Evolutionary conservation across 2,329 filamentous ascomycete genomes (phyloP).

Genomic region (Aspergillus vadensis): DNA sequence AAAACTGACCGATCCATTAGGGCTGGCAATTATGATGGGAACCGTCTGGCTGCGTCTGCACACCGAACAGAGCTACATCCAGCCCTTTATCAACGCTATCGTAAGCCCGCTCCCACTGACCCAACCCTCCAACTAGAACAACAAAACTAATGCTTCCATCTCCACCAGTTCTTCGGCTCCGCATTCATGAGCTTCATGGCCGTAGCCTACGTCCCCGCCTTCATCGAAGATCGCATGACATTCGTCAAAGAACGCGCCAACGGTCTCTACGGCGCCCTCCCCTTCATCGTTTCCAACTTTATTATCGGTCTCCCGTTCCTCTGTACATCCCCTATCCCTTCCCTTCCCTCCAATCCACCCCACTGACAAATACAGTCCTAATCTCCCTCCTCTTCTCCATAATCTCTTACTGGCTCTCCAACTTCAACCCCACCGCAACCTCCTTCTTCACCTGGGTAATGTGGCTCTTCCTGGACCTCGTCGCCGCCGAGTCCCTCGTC

Average conservation of each 20-base stretch:
- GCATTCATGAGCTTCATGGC: constrained; percentile 82
- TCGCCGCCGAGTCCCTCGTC: constrained; percentile 80
- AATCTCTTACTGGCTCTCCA: constrained; percentile 77
- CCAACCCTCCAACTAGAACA: not conserved
- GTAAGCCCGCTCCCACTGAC: constrained; percentile 35
- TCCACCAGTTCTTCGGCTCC: constrained; percentile 62
- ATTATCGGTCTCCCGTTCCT: constrained; percentile 79
- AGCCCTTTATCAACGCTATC: constrained; percentile 80
- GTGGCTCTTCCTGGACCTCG: constrained; percentile 82
- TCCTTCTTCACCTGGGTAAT: constrained; percentile 78
- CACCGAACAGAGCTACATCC: constrained; percentile 70
- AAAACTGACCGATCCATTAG: constrained; percentile 30
- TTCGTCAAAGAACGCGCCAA: constrained; percentile 79
- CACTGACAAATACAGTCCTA: constrained; percentile 51
- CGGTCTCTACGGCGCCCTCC: constrained; percentile 73
- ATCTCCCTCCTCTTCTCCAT: constrained; percentile 75
- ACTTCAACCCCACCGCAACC: constrained; percentile 65
- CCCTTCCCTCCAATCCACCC: not conserved
- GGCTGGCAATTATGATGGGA: constrained; percentile 81
- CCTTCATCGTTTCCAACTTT: constrained; percentile 78
- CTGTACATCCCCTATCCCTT: constrained; percentile 54
- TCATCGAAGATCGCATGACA: constrained; percentile 73
- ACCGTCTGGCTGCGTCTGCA: constrained; percentile 79
- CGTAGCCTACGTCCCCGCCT: constrained; percentile 81
- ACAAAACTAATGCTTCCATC: not conserved